Conservation (phyloP, 768 basidiomycete genomes). For the Mycena belliarum region DNA sequence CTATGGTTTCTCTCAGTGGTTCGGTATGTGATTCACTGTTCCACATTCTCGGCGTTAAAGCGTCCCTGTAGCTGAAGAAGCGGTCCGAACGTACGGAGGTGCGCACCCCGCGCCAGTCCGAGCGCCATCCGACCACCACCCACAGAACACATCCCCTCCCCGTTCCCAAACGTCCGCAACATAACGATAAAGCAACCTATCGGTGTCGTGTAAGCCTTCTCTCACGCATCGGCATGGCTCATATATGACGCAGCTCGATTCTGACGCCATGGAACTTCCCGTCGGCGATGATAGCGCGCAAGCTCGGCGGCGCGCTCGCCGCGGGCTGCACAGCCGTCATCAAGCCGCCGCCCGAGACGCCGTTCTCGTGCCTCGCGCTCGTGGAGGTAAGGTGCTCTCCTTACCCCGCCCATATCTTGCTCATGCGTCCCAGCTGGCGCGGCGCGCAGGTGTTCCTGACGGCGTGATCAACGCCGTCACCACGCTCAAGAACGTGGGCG, state of each 20-base stretch:
- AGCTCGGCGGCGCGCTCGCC: constrained; percentile 85
- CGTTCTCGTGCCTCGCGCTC: constrained; percentile 88
- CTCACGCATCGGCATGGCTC: neutral
- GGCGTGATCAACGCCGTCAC: constrained; percentile 96
- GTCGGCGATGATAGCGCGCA: constrained; percentile 92
- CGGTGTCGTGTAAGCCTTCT: constrained; percentile 49
- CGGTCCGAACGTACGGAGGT: constrained; percentile 90
- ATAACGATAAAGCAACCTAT: constrained; percentile 92
- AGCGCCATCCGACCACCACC: neutral
- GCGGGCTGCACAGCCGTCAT: constrained; percentile 96
- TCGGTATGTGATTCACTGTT: constrained; percentile 49
- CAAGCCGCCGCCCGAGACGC: constrained; percentile 94
- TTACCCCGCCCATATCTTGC: neutral
- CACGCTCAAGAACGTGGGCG: constrained; percentile 78
- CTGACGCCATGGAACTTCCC: constrained; percentile 94
- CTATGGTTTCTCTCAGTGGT: constrained; percentile 57
- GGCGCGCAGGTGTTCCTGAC: constrained; percentile 89
- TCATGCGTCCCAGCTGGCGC: constrained; percentile 55
- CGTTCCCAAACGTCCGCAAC: constrained; percentile 70
- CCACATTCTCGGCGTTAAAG: constrained; percentile 4
- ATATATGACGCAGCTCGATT: constrained; percentile 62
- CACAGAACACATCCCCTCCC: constrained; percentile 80
- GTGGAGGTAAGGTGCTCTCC: constrained; percentile 66
- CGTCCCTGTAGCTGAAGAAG: constrained; percentile 74
- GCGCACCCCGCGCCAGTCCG: constrained; percentile 15